Evolutionary conservation across 1,139 yeast species (phyloP), one percentile per base, ranked within the genome.

Genomic region (Eremothecium gossypii): DNA sequence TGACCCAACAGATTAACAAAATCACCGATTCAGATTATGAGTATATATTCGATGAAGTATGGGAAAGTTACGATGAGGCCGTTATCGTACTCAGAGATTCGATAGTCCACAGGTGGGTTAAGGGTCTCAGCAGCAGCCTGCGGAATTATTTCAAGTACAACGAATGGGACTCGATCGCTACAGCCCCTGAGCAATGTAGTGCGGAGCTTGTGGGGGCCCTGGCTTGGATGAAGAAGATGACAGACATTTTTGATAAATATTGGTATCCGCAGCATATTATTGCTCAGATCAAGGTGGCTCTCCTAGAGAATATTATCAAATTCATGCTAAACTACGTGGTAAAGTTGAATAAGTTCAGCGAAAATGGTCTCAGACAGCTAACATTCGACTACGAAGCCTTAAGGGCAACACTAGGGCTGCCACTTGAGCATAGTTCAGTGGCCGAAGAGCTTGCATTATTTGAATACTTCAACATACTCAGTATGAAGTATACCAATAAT

Each of bases 331-430:
- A 78, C 49, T 74, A 76, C 43, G 70, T 83, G 39, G 66, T 83
- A 38, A 77, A 80, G 47, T 74, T 79, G 40, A 82, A 82, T 56
- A 73, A 69, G 48, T 86, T 86, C 61, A 73, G 71, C 36, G 49
- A 53, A 10, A 39, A 49, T 1, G 95, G 95, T 0, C 71, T 78
- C 1, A 51, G 53, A 7, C 89, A 82, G 54, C 65, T 86, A 17
- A 56, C 64, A 6, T 50, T 58, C 4, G 95, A 85, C 57, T 65
- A 80, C 31, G 58, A 63, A 1, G 68, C 69, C 31, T 47, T 82
- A n/a, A 67, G 70, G 49, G 54, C 60, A 2, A 49, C 63, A 28
- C 55, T 82, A 41, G 61, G 57, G 2, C 49, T 59, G 33, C 54
- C 53, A 56, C 53, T 53, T 33, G 65, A 61, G n/a, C 11, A 66